phyloP scores from a whole-genome alignment of 2,329 filamentous ascomycete species.

The Neobulgaria alba region DNA sequence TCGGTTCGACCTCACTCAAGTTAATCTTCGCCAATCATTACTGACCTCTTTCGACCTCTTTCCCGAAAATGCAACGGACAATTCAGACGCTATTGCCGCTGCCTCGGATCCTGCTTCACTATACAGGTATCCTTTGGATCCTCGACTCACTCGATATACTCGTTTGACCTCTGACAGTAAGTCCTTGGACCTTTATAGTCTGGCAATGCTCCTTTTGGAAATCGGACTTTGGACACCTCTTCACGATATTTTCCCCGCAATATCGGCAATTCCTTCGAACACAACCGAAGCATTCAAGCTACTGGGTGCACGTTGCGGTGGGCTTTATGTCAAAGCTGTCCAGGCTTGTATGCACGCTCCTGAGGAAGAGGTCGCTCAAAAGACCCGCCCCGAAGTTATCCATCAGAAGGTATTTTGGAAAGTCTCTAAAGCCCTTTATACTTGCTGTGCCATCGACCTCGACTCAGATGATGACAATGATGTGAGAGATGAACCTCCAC shows the following conservation, averaged over 20 bases:
- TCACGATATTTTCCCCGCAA: slow-evolving; percentile 25
- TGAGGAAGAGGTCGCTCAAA: slow-evolving; percentile 48
- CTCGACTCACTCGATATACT: slow-evolving; percentile 40
- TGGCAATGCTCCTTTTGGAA: slow-evolving; percentile 65
- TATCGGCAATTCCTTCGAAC: slow-evolving; percentile 21
- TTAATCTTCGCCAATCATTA: slow-evolving; percentile 60
- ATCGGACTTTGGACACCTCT: slow-evolving; percentile 69
- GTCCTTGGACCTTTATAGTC: slow-evolving; percentile 60
- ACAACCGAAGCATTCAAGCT: slow-evolving; percentile 20
- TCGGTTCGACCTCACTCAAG: slow-evolving; percentile 23
- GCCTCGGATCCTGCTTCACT: slow-evolving; percentile 9
- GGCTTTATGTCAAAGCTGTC: slow-evolving; percentile 66
- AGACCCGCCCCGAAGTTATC: slow-evolving; percentile 40
- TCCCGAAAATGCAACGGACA: slow-evolving; percentile 33
- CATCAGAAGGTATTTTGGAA: slow-evolving; percentile 50
- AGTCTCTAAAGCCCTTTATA: slow-evolving; percentile 40
- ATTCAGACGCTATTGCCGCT: slow-evolving; percentile 9
- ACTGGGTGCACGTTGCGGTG: slow-evolving; percentile 51
- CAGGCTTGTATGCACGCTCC: slow-evolving; percentile 64
- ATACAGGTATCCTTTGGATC: slow-evolving; percentile 61
- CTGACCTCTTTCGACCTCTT: slow-evolving; percentile 71
- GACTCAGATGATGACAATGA: slow-evolving; percentile 46
- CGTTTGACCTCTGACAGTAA: slow-evolving; percentile 47
- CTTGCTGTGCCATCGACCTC: slow-evolving; percentile 53
- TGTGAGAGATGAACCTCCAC: slow-evolving; percentile 39